phyloP scores from a whole-genome alignment of 2,329 filamentous ascomycete species.

The Trichoderma breve region DNA sequence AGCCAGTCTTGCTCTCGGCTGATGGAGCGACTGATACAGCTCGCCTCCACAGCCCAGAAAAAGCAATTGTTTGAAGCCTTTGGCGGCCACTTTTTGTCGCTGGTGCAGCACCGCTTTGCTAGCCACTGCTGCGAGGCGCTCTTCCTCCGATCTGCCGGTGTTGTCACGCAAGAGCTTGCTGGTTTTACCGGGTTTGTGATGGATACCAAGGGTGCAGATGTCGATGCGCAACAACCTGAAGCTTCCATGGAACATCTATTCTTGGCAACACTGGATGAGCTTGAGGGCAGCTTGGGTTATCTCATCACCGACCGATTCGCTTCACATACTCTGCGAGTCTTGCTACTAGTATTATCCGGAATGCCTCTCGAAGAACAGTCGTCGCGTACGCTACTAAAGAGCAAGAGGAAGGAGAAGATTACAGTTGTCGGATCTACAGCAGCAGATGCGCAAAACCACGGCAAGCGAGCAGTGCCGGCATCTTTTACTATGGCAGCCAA shows the following conservation, averaged over 20 bases:
- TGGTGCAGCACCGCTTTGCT: constrained; percentile 93
- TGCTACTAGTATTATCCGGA: constrained; percentile 83
- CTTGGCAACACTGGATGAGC: constrained; percentile 76
- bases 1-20: constrained; percentile 93
- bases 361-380: constrained; percentile 70
- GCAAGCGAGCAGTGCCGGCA: constrained; percentile 64
- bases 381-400: constrained; percentile 74
- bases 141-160: constrained; percentile 77
- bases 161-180: constrained; percentile 71
- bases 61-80: constrained; percentile 86
- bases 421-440: constrained; percentile 56
- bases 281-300: constrained; percentile 80
- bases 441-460: constrained; percentile 45
- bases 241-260: constrained; percentile 82
- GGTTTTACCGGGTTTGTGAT: constrained; percentile 38
- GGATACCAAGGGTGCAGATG: constrained; percentile 43
- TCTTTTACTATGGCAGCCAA: constrained; percentile 75
- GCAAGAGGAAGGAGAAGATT: constrained; percentile 87
- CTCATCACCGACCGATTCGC: constrained; percentile 86
- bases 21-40: constrained; percentile 84
- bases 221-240: constrained; percentile 45
- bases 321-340: constrained; percentile 83
- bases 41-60: constrained; percentile 76
- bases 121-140: constrained; percentile 96
- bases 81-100: constrained; percentile 78